Conservation (phyloP, 1,284 basidiomycete species). For the Apiotrichum gamsii region DNA sequence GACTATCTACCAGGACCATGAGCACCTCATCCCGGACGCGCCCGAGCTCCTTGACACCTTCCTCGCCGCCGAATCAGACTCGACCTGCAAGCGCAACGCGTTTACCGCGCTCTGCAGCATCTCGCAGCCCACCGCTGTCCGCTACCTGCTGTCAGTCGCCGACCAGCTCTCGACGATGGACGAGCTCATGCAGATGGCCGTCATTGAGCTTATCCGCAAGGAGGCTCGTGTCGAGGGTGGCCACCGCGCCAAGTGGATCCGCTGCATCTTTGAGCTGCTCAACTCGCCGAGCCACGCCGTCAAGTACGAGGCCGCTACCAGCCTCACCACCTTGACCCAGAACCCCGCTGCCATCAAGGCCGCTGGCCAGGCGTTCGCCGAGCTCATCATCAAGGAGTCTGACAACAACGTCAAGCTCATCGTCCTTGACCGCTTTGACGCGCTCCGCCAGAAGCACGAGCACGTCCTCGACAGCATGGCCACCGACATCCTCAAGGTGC, state of each 20-base stretch:
- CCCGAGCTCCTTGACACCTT: slow-evolving; percentile 96
- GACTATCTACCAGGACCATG: slow-evolving; percentile 88
- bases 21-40: slow-evolving; percentile 92
- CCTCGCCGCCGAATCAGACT: slow-evolving; percentile 92
- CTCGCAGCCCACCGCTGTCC: slow-evolving; percentile 82
- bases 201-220: slow-evolving; percentile 89
- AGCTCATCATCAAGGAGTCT: slow-evolving; percentile 86
- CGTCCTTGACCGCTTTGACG: slow-evolving; percentile 86
- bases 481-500: slow-evolving; percentile 90
- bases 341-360: slow-evolving; percentile 96
- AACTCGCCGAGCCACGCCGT: slow-evolving; percentile 87
- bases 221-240: slow-evolving; percentile 81
- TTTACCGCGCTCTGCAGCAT: slow-evolving; percentile 90
- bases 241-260: slow-evolving; percentile 82
- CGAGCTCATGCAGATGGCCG: slow-evolving; percentile 90
- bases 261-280: slow-evolving; percentile 90
- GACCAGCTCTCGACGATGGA: slow-evolving; percentile 81
- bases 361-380: slow-evolving; percentile 82
- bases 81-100: slow-evolving; percentile 95
- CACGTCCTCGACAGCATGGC: slow-evolving; percentile 86
- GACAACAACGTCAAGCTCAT: slow-evolving; percentile 99
- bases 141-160: slow-evolving; percentile 79
- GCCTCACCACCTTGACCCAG: slow-evolving; percentile 88
- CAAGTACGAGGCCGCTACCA: slow-evolving; percentile 96
- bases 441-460: slow-evolving; percentile 77